Percentiles rank a stretch among this genome's conserved stretches.
Conservation (phyloP, 164 flowering plant species). For the Aristolochia californica region DNA sequence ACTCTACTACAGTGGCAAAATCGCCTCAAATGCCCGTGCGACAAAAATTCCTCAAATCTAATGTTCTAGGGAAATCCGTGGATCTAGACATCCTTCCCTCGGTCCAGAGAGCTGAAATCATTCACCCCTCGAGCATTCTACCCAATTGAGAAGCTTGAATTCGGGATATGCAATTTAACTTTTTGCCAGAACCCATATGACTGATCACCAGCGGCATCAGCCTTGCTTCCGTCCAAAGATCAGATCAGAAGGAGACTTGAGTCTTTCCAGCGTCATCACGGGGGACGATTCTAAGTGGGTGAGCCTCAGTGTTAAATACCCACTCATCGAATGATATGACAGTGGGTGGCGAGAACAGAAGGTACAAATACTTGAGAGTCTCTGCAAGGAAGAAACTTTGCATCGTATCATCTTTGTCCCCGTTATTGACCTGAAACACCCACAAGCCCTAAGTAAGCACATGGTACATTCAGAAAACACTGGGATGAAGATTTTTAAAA, state of each 20-base stretch:
- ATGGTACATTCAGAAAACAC: not conserved
- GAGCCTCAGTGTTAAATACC: conserved; percentile 98
- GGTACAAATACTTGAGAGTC: conserved; percentile 86
- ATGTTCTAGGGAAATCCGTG: too few species aligned
- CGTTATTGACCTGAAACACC: conserved; percentile 52
- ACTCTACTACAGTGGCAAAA: too few species aligned
- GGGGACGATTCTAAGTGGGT: conserved; percentile 65
- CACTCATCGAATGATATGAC: conserved; percentile 77
- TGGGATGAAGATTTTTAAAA: not conserved
- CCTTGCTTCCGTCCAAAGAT: conserved; percentile 59
- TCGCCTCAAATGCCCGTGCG: too few species aligned
- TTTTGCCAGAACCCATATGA: too few species aligned
- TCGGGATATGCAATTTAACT: too few species aligned
- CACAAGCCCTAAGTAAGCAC: not conserved
- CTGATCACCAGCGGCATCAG: too few species aligned
- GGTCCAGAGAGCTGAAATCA: too few species aligned
- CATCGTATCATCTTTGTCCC: conserved; percentile 90
- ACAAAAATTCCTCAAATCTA: too few species aligned
- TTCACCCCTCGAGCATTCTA: too few species aligned
- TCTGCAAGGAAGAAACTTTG: conserved; percentile 98
- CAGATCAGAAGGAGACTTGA: conserved; percentile 23
- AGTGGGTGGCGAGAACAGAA: conserved; percentile 73
- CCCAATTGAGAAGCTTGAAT: too few species aligned
- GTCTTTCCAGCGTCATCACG: conserved; percentile 17
- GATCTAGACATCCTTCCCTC: too few species aligned